A percentile compares a stretch with the other conserved stretches of the same genome.
Conservation (phyloP, 139 green algal genomes). For the Micromonas pusilla region DNA sequence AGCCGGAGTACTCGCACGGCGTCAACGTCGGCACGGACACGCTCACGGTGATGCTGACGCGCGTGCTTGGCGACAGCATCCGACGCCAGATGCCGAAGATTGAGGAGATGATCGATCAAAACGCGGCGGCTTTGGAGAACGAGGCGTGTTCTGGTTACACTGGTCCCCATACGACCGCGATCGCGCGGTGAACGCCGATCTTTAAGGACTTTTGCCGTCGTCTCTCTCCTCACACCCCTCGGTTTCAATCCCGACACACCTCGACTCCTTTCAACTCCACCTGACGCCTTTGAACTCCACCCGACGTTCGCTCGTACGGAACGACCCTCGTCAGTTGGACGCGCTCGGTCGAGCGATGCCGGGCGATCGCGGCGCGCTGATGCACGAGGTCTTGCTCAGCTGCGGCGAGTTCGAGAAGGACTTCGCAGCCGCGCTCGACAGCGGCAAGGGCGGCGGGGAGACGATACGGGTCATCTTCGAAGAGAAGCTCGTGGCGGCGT, state of each 20-base stretch:
- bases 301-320: too few relatives aligned
- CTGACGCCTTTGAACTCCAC: not conserved
- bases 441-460: conserved; percentile 53
- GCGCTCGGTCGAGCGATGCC: not conserved
- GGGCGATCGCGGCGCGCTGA: conserved; percentile 21
- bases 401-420: conserved; percentile 35
- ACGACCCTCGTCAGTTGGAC: not conserved
- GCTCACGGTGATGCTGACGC: conserved; percentile 34
- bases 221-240: too few relatives aligned
- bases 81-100: conserved; percentile 65
- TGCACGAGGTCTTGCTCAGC: conserved; percentile 31
- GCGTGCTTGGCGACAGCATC: conserved; percentile 32
- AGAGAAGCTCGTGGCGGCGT: conserved; percentile 22
- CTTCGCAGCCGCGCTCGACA: conserved; percentile 27
- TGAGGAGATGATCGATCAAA: conserved; percentile 67
- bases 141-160: conserved; percentile 47
- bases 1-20: conserved; percentile 30
- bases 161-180: too few relatives aligned
- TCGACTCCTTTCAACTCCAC: too few relatives aligned
- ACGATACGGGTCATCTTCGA: conserved; percentile 73
- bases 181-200: too few relatives aligned
- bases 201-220: too few relatives aligned
- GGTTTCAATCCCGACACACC: too few relatives aligned
- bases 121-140: conserved; percentile 43
- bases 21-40: conserved; percentile 32